A percentile compares a stretch with the other conserved stretches of the same genome.
phyloP scores from a whole-genome alignment of 129 eudicot genomes.

The Artemisia annua region DNA sequence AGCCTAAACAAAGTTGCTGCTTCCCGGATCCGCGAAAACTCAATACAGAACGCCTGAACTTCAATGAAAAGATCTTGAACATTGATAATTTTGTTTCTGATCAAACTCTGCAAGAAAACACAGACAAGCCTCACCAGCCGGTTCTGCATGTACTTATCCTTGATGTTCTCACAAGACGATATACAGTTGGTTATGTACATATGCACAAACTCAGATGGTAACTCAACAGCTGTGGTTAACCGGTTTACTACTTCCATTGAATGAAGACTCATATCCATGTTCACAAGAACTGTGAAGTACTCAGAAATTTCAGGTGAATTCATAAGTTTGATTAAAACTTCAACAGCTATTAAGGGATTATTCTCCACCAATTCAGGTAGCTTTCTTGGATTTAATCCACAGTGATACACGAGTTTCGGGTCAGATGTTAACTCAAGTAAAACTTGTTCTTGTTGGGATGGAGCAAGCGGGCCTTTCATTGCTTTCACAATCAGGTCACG shows the following conservation, averaged over 20 bases:
- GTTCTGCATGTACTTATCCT: conserved; percentile 97
- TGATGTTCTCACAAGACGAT: conserved; percentile 80
- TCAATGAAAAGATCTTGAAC: conserved; percentile 92
- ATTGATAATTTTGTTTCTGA: conserved; percentile 85
- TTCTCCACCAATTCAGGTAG: conserved; percentile 96
- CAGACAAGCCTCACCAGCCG: conserved; percentile 90
- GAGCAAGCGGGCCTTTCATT: too few relatives aligned
- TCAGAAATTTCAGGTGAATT: conserved; percentile 84
- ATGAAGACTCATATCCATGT: conserved; percentile 96
- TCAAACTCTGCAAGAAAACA: conserved; percentile 87
- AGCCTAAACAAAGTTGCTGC: conserved; percentile 91
- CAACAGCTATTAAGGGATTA: conserved; percentile 89
- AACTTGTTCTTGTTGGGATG: too few relatives aligned
- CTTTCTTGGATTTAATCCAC: conserved; percentile 84
- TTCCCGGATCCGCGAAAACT: conserved; percentile 93
- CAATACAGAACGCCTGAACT: conserved; percentile 93
- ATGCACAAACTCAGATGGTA: conserved; percentile 91
- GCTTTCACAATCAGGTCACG: too few relatives aligned
- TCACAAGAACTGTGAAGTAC: conserved; percentile 86
- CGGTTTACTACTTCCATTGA: conserved; percentile 99
- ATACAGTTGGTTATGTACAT: conserved; percentile 95
- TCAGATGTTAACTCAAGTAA: conserved; percentile 45
- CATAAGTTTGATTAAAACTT: conserved; percentile 77
- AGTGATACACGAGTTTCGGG: conserved; percentile 84
- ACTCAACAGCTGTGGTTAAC: conserved; percentile 84